A percentile compares a stretch with the other conserved stretches of the same genome.
phyloP scores from a whole-genome alignment of 495 filamentous ascomycete genomes.

The Lichina pygmaea region DNA sequence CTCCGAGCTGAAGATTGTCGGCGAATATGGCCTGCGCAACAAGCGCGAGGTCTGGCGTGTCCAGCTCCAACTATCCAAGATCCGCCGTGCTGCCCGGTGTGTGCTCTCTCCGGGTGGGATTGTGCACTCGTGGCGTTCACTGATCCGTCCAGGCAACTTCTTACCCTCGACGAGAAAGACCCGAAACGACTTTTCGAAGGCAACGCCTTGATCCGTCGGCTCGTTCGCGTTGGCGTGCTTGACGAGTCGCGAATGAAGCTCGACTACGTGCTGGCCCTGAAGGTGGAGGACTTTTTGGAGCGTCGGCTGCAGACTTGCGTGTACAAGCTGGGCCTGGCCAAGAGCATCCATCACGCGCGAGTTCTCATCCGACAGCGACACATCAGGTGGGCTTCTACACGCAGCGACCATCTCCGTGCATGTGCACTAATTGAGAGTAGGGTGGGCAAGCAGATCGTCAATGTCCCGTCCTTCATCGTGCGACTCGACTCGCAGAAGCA shows the following conservation, averaged over 20 bases:
- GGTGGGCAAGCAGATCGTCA: slow-evolving; percentile 99
- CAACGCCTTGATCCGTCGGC: slow-evolving; percentile 98
- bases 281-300: slow-evolving; percentile 98
- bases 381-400: slow-evolving; percentile 38
- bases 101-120: not conserved
- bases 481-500: slow-evolving; percentile 99
- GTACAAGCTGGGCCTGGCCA: slow-evolving; percentile 98
- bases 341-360: slow-evolving; percentile 99
- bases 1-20: slow-evolving; percentile 95
- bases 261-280: slow-evolving; percentile 98
- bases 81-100: slow-evolving; percentile 94
- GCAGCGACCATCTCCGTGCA: not conserved
- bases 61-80: slow-evolving; percentile 97
- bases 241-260: slow-evolving; percentile 99
- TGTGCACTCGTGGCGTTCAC: slow-evolving; percentile 3
- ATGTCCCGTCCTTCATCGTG: slow-evolving; percentile 96
- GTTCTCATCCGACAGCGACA: slow-evolving; percentile 97
- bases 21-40: slow-evolving; percentile 97
- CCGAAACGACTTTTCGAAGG: slow-evolving; percentile 99
- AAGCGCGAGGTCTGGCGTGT: slow-evolving; percentile 99
- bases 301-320: slow-evolving; percentile 97
- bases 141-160: slow-evolving; percentile 50
- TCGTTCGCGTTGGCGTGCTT: slow-evolving; percentile 97
- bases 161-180: slow-evolving; percentile 99
- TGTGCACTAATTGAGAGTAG: slow-evolving; percentile 7